Evolutionary conservation across 176 grass and related monocot genomes (phyloP), one percentile per base, ranked within the genome.

Genomic region (Alopecurus myosuroides): DNA sequence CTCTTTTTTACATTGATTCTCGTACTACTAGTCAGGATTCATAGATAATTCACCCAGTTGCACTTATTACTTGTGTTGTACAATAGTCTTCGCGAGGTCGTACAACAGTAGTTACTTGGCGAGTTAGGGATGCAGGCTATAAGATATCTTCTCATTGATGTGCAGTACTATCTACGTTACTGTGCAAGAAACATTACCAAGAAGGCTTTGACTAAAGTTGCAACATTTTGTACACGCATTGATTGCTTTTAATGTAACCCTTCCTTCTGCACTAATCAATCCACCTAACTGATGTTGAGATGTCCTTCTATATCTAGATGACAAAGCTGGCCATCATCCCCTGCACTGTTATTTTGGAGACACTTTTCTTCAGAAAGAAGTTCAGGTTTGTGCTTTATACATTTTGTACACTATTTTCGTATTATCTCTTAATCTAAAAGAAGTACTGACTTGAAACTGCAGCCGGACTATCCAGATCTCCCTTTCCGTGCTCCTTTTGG

Each of bases 301-400:
- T 89, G 22, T 48, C 58, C 57, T 79, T 76, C 68, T 49, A 11
- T 71, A 15, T 92, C 57, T 89, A 99, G 91, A 99, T 99, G 97
- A 99, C 97, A 40, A 99, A 99, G 84, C 72, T 99, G 74, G 97
- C 94, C 18, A 99, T 99, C 74, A 97, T 99, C 80, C 97, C 97
- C 44, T 99, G 94, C 78, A 99, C 97, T 84, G 97, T 99, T 81
- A 89, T 99, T 69, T 88, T 99, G 77, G 97, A 99, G 90, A 99
- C 94, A 76, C 91, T 99, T 86, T 97, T 99, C 90, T 94, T 99
- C 79, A 77, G 83, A 70, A 99, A 99, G 86, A 97, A 97, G 66
- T 99, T 99, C 87, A 99, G 97, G 97, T 99, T 63, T 87, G 89
- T 85, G 46, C 82, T 77, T 67, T 17, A 56, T 74, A 77, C 14